Base-by-base conservation (phyloP, 2,329 filamentous ascomycete genomes). In the Hypomyces rosellus region DNA sequence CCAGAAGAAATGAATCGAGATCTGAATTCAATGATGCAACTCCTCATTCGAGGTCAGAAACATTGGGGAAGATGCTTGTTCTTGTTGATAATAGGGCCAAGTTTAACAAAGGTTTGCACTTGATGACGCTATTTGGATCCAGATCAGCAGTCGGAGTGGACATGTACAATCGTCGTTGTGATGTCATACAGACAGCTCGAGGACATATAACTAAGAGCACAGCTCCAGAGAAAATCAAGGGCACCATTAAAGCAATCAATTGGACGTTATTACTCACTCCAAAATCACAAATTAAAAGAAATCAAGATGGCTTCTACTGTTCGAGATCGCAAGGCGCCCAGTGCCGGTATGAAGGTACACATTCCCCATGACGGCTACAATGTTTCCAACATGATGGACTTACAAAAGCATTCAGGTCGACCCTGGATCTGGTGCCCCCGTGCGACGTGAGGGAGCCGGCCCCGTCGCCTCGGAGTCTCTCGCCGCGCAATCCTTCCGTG, bases 381-480 rank as follows among this genome's bases (percentile, higher is more conserved):
- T 14, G 22, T n/a, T 40, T 40, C 22, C 9, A 30, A 48, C 8
- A 30, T 15, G 4, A 48, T 30, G 13, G 13, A 16, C 5, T 44
- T 34, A n/a, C 14, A 18, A 2, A 4, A 25, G n/a, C 4, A 7
- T 30, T n/a, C 47, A 81, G 73, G 77, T 80, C 53, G 68, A 67
- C 15, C 66, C 67, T 41, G 72, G 74, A 49, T 55, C 65, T 52
- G 67, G 77, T 43, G 73, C 79, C 41, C 77, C 80, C 25, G 50
- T 61, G 1, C 77, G 74, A 52, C 64, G 71, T 14, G 88, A 93
- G 65, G 71, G 75, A 13, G 72, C 84, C 5, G 89, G 89, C 47
- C 60, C 74, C 22, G 76, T 92, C 1, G 70, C 77, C 41, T 72
- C 77, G 13, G 86, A 86, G 67, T 92, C 87, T 6, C 81, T 95